Evolutionary conservation across 2,329 filamentous ascomycete species (phyloP).

Genomic region (Aspergillus ustus): DNA sequence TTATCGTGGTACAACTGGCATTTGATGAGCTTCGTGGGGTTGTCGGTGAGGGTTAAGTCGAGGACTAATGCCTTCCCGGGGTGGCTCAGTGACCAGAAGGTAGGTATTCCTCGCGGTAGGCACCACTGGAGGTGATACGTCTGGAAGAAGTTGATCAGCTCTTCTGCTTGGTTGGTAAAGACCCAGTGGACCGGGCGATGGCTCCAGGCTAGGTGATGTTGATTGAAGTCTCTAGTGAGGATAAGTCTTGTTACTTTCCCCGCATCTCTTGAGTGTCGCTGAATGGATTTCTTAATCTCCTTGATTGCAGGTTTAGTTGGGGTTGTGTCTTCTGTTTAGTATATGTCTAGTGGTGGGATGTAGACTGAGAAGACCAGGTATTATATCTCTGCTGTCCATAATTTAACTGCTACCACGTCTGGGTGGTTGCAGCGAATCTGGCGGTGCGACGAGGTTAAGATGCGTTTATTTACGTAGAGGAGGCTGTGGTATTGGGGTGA

Average conservation of each 20-base stretch:
- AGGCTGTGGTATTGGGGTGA: slow-evolving; percentile 26
- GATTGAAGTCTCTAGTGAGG: slow-evolving; percentile 24
- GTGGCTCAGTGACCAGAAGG: slow-evolving; percentile 11
- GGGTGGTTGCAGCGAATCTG: slow-evolving; percentile 31
- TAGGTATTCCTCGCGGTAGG: slow-evolving; percentile 15
- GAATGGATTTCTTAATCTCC: slow-evolving; percentile 15
- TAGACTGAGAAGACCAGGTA: slow-evolving; percentile 28
- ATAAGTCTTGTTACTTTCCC: slow-evolving; percentile 12
- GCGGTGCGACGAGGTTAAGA: slow-evolving; percentile 30
- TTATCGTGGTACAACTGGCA: slow-evolving; percentile 30
- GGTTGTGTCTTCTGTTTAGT: background rate
- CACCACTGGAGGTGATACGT: slow-evolving; percentile 18
- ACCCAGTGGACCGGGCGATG: background rate
- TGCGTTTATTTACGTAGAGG: slow-evolving; percentile 28
- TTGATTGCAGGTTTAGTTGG: background rate
- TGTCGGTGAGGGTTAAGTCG: slow-evolving; percentile 24
- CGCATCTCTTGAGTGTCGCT: background rate
- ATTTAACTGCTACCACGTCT: slow-evolving; percentile 28
- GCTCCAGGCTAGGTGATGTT: slow-evolving; percentile 20
- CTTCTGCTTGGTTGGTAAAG: slow-evolving; percentile 15
- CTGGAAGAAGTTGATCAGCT: slow-evolving; percentile 27
- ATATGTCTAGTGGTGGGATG: slow-evolving; percentile 11
- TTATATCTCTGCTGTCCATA: slow-evolving; percentile 23
- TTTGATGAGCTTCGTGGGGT: slow-evolving; percentile 23
- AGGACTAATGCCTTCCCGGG: slow-evolving; percentile 16